Evolutionary conservation across 441 rosid species (phyloP).

Genomic region (Gossypium laxum): DNA sequence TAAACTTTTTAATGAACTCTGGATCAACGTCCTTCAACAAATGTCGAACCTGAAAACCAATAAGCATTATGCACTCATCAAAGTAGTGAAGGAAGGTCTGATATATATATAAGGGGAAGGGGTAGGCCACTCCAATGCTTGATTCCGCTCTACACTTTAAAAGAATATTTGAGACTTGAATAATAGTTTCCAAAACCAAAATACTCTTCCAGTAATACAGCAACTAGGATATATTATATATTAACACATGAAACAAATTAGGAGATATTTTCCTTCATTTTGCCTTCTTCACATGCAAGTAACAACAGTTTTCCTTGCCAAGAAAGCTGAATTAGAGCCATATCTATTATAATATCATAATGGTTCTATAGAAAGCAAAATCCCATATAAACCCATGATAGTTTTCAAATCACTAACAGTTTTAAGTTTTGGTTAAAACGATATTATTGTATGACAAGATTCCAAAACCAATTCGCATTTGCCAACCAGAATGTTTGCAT

Average conservation of each 20-base stretch:
- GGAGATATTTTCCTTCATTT: background rate
- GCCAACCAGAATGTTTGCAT: background rate
- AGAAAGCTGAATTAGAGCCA: background rate
- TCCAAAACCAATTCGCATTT: background rate
- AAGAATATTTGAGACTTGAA: background rate
- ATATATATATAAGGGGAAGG: background rate
- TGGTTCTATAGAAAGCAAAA: background rate
- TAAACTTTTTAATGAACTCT: slow-evolving; percentile 41
- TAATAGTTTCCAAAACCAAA: background rate
- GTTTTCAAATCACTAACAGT: background rate
- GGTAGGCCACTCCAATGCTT: background rate
- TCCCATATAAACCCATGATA: background rate
- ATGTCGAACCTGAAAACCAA: slow-evolving; percentile 40
- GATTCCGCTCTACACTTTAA: background rate
- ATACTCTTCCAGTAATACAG: background rate
- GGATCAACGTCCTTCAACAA: slow-evolving; percentile 55
- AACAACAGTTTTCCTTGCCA: background rate
- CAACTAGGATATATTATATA: background rate
- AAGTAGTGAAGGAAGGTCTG: background rate
- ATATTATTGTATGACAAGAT: background rate
- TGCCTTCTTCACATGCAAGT: background rate
- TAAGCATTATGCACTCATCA: slow-evolving; percentile 7
- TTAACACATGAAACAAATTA: background rate
- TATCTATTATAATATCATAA: background rate
- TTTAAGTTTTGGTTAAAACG: slow-evolving; percentile 2